Evolutionary conservation across 768 basidiomycete species (phyloP).

Genomic region (Lactifluus piperatus): DNA sequence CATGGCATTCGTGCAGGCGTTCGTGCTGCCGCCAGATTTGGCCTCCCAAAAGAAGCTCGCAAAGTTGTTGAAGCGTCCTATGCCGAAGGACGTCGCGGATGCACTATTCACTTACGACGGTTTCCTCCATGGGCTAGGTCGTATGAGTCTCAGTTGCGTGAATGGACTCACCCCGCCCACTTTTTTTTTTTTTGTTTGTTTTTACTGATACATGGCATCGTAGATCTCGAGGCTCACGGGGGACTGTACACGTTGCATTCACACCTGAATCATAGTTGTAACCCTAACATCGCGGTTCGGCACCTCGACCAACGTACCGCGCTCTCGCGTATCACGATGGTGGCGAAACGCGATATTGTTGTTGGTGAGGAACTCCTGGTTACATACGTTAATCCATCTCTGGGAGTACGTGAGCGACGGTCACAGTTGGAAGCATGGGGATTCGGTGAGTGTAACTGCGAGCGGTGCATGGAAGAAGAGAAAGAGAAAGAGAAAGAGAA

Average conservation of each 20-base stretch:
- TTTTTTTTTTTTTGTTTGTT: not conserved
- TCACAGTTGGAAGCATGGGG: constrained; percentile 61
- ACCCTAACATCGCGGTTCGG: constrained; percentile 69
- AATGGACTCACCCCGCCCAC: no score
- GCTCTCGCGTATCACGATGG: constrained; percentile 63
- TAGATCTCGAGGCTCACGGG: constrained; percentile 79
- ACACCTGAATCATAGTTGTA: constrained; percentile 80
- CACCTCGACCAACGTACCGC: constrained; percentile 63
- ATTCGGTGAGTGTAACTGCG: constrained; percentile 62
- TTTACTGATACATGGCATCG: not conserved
- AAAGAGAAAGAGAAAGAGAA: not conserved
- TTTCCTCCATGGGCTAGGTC: constrained; percentile 63
- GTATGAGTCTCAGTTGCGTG: constrained; percentile 76
- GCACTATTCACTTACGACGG: constrained; percentile 70
- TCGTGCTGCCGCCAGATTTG: constrained; percentile 45
- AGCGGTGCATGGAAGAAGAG: constrained; percentile 56
- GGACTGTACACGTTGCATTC: constrained; percentile 82
- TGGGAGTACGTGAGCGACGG: constrained; percentile 37
- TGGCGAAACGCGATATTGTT: constrained; percentile 57
- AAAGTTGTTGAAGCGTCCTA: constrained; percentile 41
- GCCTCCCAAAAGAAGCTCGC: constrained; percentile 50
- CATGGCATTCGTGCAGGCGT: constrained; percentile 47
- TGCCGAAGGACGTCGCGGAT: constrained; percentile 40
- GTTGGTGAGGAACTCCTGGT: constrained; percentile 68
- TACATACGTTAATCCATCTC: constrained; percentile 69